phyloP scores from a whole-genome alignment of 768 basidiomycete species.

The Gloeostereum incarnatum region DNA sequence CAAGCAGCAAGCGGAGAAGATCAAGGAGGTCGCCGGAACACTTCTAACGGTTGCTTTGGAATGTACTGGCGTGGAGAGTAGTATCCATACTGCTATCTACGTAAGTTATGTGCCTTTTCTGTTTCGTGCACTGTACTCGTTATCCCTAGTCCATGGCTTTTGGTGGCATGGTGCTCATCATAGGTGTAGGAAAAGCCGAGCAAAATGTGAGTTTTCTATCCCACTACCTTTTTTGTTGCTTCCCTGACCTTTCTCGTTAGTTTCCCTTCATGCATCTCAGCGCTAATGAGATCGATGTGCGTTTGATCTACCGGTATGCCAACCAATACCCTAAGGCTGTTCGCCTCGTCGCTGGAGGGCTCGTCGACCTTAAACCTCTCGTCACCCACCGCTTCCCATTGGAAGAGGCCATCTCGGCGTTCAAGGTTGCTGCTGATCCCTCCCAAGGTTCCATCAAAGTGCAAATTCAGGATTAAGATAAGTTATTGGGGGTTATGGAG shows the following conservation, averaged over 20 bases:
- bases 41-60: constrained; percentile 46
- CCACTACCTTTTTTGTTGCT: not conserved
- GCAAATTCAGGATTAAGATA: constrained; percentile 48
- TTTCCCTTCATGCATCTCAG: constrained; percentile 71
- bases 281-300: constrained; percentile 61
- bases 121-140: not conserved
- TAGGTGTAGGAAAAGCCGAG: constrained; percentile 61
- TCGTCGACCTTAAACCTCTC: constrained; percentile 68
- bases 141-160: constrained; percentile 45
- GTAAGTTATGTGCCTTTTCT: constrained; percentile 21
- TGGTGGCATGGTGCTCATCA: constrained; percentile 61
- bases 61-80: constrained; percentile 57
- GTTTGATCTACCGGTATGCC: constrained; percentile 62
- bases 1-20: constrained; percentile 40
- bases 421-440: constrained; percentile 67
- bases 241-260: constrained; percentile 14
- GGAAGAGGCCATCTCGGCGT: constrained; percentile 68
- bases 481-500: too few relatives aligned
- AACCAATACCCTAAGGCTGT: constrained; percentile 84
- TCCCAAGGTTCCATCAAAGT: constrained; percentile 63
- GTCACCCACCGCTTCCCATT: constrained; percentile 72
- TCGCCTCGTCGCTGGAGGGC: constrained; percentile 63
- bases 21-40: constrained; percentile 42
- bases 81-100: constrained; percentile 49
- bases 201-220: constrained; percentile 30